Conservation (phyloP, 768 basidiomycete species). For the Mycena rosella region DNA sequence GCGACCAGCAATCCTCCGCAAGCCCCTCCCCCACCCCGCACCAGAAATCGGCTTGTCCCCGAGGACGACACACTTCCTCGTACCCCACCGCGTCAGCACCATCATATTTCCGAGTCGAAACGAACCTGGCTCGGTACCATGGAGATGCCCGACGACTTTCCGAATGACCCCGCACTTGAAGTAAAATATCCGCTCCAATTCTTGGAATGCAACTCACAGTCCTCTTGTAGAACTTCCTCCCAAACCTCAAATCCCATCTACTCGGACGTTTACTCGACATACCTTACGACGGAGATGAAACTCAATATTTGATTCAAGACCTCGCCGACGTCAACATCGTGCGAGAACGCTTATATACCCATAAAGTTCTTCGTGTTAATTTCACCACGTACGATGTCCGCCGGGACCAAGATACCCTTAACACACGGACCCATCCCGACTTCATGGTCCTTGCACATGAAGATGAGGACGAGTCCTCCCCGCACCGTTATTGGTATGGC, state of each 20-base stretch:
- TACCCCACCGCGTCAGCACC: background rate
- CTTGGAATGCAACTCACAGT: background rate
- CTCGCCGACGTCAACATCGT: conserved; percentile 9
- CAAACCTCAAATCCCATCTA: background rate
- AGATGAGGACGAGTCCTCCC: too few species aligned
- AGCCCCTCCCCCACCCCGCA: background rate
- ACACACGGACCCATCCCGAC: too few species aligned
- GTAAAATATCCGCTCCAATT: background rate
- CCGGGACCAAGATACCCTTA: too few species aligned
- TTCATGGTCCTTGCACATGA: too few species aligned
- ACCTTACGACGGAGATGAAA: conserved; percentile 5
- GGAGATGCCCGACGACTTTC: background rate
- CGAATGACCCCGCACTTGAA: background rate
- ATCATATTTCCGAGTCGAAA: conserved; percentile 10
- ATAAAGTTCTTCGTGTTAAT: conserved; percentile 7
- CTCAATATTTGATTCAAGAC: background rate
- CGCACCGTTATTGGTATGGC: conserved; percentile 17
- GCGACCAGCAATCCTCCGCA: too few species aligned
- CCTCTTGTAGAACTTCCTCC: background rate
- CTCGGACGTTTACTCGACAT: background rate
- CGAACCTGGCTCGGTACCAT: background rate
- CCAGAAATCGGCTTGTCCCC: background rate
- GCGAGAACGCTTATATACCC: background rate
- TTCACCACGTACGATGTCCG: conserved; percentile 17
- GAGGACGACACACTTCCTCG: background rate